Base-by-base conservation (phyloP, 495 filamentous ascomycete genomes). In the Extremus antarcticus region DNA sequence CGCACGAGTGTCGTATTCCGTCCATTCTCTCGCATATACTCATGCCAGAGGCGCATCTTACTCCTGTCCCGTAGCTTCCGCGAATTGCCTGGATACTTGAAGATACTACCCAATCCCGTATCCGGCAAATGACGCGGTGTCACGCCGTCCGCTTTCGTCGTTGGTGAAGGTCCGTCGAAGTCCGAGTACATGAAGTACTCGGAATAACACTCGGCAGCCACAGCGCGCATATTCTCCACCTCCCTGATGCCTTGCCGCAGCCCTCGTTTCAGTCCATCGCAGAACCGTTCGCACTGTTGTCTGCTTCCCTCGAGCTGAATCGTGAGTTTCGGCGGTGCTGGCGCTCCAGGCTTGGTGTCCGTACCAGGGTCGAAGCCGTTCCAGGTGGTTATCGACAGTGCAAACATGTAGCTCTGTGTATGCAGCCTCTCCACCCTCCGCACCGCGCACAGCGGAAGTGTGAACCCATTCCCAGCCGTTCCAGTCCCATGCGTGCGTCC, bases 31-130 rank as follows among this genome's bases (percentile, higher is more conserved):
- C 59, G 20, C 46, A 98, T 76, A 69, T 98, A 97, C 74, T 98
- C 92, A 43, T 84, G 84, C 92, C 92, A 98, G 21, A 98, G 68
- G 50, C 92, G 78, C 87, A 98, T 97, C 76, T 98, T 98, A 62
- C 90, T 95, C 40, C 88, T 77, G 71, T 98, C 94, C 61, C 92
- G 78, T 39, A 96, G 77, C 70, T 97, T 97, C 58, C 86, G 86
- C n/a, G 88, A 83, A 76, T 98, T 91, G 32, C 92, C 92, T 3
- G 92, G 92, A 68, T 97, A 98, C 63, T 85, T 83, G 71, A 96
- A 98, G 8, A 91, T 68, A 80, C 91, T 86, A 25, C 92, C 92
- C 52, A 98, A 73, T 7, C 92, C 92, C 17, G 90, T 89, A 72
- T 97, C 91, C 15, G 94, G 94, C 0, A 85, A 80, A n/a, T 16